Conservation (phyloP, 1,139 yeast species). For the Geotrichum aggregatum region DNA sequence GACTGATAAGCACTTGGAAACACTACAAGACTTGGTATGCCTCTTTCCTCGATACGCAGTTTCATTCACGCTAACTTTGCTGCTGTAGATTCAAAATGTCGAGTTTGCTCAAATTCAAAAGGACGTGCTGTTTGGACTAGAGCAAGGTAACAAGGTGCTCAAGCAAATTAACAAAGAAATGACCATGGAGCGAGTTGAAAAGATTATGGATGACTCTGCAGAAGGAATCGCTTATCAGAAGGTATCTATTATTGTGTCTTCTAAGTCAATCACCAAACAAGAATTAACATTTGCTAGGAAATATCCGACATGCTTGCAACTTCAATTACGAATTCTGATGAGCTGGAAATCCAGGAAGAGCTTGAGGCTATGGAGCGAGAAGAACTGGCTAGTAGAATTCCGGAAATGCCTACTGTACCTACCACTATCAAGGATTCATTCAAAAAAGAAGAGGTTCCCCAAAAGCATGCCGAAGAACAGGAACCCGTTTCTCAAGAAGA, state of each 20-base stretch:
- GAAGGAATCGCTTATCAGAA: constrained; percentile 78
- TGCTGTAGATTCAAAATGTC: constrained; percentile 44
- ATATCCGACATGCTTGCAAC: constrained; percentile 46
- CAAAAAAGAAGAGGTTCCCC: neutral
- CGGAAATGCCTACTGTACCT: constrained; percentile 20
- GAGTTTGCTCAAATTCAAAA: constrained; percentile 87
- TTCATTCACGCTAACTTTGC: neutral
- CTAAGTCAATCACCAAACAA: neutral
- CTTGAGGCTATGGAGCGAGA: constrained; percentile 50
- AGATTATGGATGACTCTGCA: constrained; percentile 75
- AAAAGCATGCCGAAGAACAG: neutral
- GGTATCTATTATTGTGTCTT: constrained; percentile 30
- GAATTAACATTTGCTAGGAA: constrained; percentile 32
- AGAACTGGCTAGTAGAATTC: constrained; percentile 31
- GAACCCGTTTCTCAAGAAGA: constrained; percentile 4
- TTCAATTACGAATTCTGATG: constrained; percentile 52
- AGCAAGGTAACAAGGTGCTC: constrained; percentile 74
- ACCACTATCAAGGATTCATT: neutral
- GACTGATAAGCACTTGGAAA: constrained; percentile 73
- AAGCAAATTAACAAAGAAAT: constrained; percentile 72
- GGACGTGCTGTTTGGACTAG: constrained; percentile 74
- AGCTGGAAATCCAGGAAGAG: constrained; percentile 64
- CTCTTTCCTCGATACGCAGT: neutral
- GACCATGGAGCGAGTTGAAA: constrained; percentile 74
- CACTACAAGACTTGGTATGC: constrained; percentile 50